A percentile compares a stretch with the other conserved stretches of the same genome.
Evolutionary conservation across 352 stramenopile genomes (phyloP).

Genomic region (Globisporangium polare): DNA sequence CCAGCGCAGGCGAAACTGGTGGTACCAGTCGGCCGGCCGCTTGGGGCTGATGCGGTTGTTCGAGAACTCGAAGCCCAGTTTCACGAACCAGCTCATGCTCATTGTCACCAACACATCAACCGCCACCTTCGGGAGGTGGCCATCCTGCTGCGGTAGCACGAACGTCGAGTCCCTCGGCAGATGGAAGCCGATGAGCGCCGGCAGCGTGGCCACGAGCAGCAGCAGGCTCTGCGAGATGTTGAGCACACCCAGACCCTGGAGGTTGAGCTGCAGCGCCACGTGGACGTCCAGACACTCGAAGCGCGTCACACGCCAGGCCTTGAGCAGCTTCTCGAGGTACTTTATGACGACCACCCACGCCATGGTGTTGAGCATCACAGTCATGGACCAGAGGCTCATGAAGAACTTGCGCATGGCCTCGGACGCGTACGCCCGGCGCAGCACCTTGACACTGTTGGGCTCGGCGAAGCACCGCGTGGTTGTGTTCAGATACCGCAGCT

Average conservation of each 20-base stretch:
- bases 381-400: conserved; percentile 33
- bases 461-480: conserved; percentile 36
- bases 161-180: conserved; percentile 25
- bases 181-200: conserved; percentile 32
- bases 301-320: conserved; percentile 26
- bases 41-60: conserved; percentile 29
- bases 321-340: conserved; percentile 36
- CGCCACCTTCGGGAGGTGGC: conserved; percentile 14
- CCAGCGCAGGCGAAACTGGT: conserved; percentile 32
- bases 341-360: conserved; percentile 35
- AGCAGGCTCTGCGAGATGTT: conserved; percentile 37
- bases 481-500: conserved; percentile 23
- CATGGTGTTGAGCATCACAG: conserved; percentile 47
- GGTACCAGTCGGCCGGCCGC: conserved; percentile 26
- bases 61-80: conserved; percentile 39
- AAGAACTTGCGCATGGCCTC: conserved; percentile 43
- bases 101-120: conserved; percentile 38
- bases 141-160: conserved; percentile 16
- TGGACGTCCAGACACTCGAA: conserved; percentile 35
- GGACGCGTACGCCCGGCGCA: conserved; percentile 7
- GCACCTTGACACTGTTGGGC: conserved; percentile 17
- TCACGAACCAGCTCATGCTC: conserved; percentile 52
- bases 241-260: conserved; percentile 41
- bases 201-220: conserved; percentile 27
- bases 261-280: conserved; percentile 36